Evolutionary conservation across 2,329 filamentous ascomycete species (phyloP).

Genomic region (Nemania sp.): DNA sequence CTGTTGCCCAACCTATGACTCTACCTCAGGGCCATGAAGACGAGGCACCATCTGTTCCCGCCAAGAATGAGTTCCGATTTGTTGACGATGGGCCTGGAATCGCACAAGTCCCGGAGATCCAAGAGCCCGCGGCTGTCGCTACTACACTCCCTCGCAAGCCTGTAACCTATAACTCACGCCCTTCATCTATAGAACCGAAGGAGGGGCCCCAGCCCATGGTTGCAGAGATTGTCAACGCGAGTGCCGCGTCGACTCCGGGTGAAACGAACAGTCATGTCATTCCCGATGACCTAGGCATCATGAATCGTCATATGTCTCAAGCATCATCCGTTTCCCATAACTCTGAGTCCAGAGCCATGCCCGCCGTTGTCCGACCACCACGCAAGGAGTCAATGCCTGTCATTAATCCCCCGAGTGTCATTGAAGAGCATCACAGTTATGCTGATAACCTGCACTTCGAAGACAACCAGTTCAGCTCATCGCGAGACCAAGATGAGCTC

Average conservation of each 20-base stretch:
- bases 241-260: constrained; percentile 28
- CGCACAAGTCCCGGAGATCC: constrained; percentile 41
- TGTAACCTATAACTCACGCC: constrained; percentile 25
- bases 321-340: constrained; percentile 25
- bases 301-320: constrained; percentile 31
- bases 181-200: constrained; percentile 31
- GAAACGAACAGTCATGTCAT: constrained; percentile 15
- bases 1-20: constrained; percentile 31
- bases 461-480: constrained; percentile 23
- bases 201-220: constrained; percentile 26
- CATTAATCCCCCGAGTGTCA: constrained; percentile 29
- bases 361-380: constrained; percentile 40
- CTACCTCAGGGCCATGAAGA: constrained; percentile 17
- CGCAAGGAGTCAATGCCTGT: constrained; percentile 41
- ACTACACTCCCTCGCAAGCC: constrained; percentile 32
- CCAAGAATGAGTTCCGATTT: constrained; percentile 43
- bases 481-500: constrained; percentile 39
- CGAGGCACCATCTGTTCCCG: constrained; percentile 20
- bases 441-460: constrained; percentile 34
- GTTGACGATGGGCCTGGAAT: constrained; percentile 38
- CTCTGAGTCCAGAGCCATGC: constrained; percentile 35
- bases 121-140: constrained; percentile 44
- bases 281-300: constrained; percentile 31
- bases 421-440: constrained; percentile 34
- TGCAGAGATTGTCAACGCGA: constrained; percentile 26